Evolutionary conservation across 2,329 filamentous ascomycete genomes (phyloP), one percentile per base, ranked within the genome.

Genomic region (Fusarium cyanostomum): DNA sequence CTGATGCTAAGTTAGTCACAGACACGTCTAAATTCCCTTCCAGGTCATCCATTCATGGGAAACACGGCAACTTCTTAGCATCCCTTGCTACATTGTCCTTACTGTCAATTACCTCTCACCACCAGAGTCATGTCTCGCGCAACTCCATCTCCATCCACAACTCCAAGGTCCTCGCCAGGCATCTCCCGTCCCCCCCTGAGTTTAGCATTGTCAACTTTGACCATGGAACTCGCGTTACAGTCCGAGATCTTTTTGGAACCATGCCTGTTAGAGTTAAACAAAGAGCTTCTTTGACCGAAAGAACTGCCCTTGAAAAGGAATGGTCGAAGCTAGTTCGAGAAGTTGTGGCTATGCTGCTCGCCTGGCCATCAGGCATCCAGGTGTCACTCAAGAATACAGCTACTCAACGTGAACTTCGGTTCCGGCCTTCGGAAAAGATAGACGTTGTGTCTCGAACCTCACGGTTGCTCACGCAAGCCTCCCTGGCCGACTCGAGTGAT

Each of bases 251-350:
- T 1, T 98, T 97, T 76, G 93, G 94, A 0, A 90, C 89, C 56
- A 92, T 97, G 86, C 93, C 94, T 0, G 94, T 97, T 11, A 88
- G 94, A 12, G 89, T 96, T 24, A 96, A 95, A 73, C 91, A 93
- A 68, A 85, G 93, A 62, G 85, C 87, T 0, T 68, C 85, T 0
- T 67, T 87, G 4, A 77, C 81, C 34, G 79, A 86, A 69, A 82
- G 80, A 66, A 65, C 81, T 10, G 72, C 80, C 21, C 79, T 88
- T 43, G 75, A 84, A 16, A 89, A 83, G 63, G 83, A 90, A 49
- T 94, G 91, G 87, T 84, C 87, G 26, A 75, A 75, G 1, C 76
- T 96, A 13, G 84, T 86, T 59, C 82, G 79, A 45, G 77, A 81
- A 7, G 69, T 93, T 3, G 81, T 87, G 2, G 84, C 85, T 2